These are phyloP conservation scores for Penstemon davidsonii DNA, from an alignment of 257 asterid species.

Conservation along the genomic window DNA sequence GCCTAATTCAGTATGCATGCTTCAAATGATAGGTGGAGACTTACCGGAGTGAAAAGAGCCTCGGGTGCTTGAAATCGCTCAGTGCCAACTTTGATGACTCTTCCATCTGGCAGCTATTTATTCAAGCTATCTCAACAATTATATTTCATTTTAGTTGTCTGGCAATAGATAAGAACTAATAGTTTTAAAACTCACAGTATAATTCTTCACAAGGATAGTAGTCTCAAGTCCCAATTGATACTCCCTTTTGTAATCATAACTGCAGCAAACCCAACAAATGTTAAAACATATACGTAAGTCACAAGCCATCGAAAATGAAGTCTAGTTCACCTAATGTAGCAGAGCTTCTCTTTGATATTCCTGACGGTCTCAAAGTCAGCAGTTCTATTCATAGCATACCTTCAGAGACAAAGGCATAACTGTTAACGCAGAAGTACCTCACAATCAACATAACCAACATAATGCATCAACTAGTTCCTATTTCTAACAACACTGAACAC, in stretches of 20 bases:
- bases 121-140: conserved; percentile 27
- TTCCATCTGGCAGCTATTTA: conserved; percentile 95
- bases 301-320: conserved; percentile 16
- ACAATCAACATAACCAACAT: conserved; percentile 19
- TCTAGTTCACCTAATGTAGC: conserved; percentile 77
- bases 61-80: conserved; percentile 99
- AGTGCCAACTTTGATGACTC: conserved; percentile 90
- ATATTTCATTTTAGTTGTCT: conserved; percentile 18
- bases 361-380: conserved; percentile 96
- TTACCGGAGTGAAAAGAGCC: conserved; percentile 94
- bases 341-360: conserved; percentile 91
- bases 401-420: conserved; percentile 34
- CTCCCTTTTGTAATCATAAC: conserved; percentile 98
- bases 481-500: conserved; percentile 42
- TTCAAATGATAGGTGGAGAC: conserved; percentile 31
- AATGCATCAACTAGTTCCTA: conserved; percentile 19
- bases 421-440: conserved; percentile 26
- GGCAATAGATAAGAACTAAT: conserved; percentile 15
- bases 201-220: conserved; percentile 89
- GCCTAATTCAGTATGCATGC: conserved; percentile 5
- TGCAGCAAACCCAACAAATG: conserved; percentile 32
- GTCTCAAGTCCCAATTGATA: conserved; percentile 98
- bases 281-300: conserved; percentile 9
- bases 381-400: conserved; percentile 90
- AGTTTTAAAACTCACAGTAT: conserved; percentile 68